Percentiles rank a stretch among this genome's conserved stretches.
phyloP scores from a whole-genome alignment of 768 basidiomycete species.

The Kwoniella botswanensis region DNA sequence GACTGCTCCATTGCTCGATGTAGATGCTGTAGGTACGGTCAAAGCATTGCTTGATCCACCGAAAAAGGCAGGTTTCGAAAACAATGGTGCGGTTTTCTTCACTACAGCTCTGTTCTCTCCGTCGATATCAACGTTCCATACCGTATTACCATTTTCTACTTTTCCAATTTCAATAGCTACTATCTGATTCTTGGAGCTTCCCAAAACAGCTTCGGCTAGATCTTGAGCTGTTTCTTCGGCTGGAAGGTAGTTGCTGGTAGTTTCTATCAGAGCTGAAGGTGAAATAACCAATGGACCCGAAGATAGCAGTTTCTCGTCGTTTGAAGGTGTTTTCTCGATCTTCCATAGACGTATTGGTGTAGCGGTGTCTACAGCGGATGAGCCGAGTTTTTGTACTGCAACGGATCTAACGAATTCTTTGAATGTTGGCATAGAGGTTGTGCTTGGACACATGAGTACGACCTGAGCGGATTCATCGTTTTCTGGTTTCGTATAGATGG shows the following conservation, averaged over 20 bases:
- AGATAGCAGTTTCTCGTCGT: conserved; percentile 23
- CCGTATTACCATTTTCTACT: conserved; percentile 31
- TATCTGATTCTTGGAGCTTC: conserved; percentile 23
- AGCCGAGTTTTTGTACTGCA: conserved; percentile 18
- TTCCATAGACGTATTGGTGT: conserved; percentile 19
- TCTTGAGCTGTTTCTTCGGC: conserved; percentile 10
- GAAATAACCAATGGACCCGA: conserved; percentile 22
- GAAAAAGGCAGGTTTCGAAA: conserved; percentile 46
- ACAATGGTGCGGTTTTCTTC: conserved; percentile 41
- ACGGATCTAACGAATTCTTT: conserved; percentile 29
- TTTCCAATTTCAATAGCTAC: conserved; percentile 75
- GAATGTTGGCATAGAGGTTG: conserved; percentile 35
- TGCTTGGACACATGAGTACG: conserved; percentile 39
- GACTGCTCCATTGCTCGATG: conserved; percentile 22
- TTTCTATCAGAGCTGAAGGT: conserved; percentile 11
- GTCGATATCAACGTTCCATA: conserved; percentile 65
- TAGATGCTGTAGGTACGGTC: conserved; percentile 3
- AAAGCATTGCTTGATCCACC: conserved; percentile 25
- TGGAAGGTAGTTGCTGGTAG: background rate
- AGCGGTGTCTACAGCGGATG: background rate
- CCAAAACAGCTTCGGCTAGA: conserved; percentile 56
- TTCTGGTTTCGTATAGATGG: conserved; percentile 15
- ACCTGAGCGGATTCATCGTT: conserved; percentile 21
- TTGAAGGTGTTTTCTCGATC: conserved; percentile 17
- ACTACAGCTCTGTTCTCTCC: conserved; percentile 41